Evolutionary conservation across 1,284 basidiomycete species (phyloP).

Genomic region (Sanghuangporus weigelae): DNA sequence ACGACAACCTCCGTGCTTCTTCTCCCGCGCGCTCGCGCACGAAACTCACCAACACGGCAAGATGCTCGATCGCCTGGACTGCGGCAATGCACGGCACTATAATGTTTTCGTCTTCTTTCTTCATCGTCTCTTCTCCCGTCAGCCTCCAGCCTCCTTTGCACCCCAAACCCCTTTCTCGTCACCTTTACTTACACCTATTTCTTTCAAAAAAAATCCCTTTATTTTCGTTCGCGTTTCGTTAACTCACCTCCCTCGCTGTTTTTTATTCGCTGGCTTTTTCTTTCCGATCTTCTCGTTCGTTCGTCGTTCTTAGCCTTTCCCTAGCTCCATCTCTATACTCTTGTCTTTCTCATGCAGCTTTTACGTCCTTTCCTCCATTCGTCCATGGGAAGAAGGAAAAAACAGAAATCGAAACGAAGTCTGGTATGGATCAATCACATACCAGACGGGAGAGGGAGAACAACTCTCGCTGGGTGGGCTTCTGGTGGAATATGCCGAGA

Average conservation of each 20-base stretch:
- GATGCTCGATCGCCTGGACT: background rate
- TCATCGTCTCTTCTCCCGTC: background rate
- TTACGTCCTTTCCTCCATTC: background rate
- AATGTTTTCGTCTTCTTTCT: background rate
- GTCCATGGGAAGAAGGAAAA: background rate
- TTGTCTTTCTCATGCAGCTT: background rate
- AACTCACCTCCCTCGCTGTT: background rate
- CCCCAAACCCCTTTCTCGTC: background rate
- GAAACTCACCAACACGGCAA: background rate
- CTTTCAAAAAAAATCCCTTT: background rate
- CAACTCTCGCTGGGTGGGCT: background rate
- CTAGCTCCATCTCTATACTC: background rate
- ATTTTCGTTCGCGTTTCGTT: background rate
- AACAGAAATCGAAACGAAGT: background rate
- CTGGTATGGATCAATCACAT: background rate
- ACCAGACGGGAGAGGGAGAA: background rate
- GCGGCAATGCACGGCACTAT: background rate
- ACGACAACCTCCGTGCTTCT: background rate
- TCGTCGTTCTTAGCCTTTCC: too few species aligned
- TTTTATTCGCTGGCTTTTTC: background rate
- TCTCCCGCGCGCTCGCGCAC: background rate
- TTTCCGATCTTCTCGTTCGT: background rate
- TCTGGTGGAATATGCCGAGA: background rate
- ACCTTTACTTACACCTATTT: background rate
- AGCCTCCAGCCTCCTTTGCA: background rate